Evolutionary conservation across 1,284 basidiomycete genomes (phyloP).

Genomic region (Cryptococcus sp.): DNA sequence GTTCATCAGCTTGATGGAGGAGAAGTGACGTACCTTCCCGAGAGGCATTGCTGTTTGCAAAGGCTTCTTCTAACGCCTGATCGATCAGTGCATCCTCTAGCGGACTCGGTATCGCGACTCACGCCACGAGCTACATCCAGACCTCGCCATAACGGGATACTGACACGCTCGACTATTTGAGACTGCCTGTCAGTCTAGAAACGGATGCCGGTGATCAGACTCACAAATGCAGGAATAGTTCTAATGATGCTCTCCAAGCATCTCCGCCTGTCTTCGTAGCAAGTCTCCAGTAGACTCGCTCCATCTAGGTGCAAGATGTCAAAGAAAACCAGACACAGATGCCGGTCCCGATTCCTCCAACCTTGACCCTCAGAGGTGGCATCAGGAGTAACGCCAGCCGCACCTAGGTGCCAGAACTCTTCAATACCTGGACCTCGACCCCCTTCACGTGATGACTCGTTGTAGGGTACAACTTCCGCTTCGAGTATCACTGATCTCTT

Average conservation of each 20-base stretch:
- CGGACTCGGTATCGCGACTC: not conserved
- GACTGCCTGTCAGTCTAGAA: conserved; percentile 22
- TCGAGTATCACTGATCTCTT: conserved; percentile 63
- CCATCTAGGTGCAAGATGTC: conserved; percentile 68
- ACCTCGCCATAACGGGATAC: conserved; percentile 45
- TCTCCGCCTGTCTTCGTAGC: conserved; percentile 60
- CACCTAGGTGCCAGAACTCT: conserved; percentile 50
- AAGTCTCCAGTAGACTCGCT: conserved; percentile 54
- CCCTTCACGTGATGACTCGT: conserved; percentile 50
- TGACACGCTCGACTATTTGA: conserved; percentile 58
- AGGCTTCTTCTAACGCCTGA: conserved; percentile 51
- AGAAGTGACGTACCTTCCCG: conserved; percentile 37
- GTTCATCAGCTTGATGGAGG: conserved; percentile 4
- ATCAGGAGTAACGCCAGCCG: conserved; percentile 28
- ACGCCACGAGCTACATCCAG: conserved; percentile 13
- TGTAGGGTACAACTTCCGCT: conserved; percentile 81
- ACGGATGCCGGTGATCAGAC: conserved; percentile 2
- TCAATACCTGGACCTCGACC: conserved; percentile 45
- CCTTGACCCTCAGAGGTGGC: not conserved
- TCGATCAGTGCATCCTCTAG: too few relatives aligned
- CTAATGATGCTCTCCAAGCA: conserved; percentile 59
- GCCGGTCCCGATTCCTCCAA: conserved; percentile 41
- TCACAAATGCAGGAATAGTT: conserved; percentile 55
- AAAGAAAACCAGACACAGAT: conserved; percentile 76
- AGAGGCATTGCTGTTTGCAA: conserved; percentile 54